A percentile compares a stretch with the other conserved stretches of the same genome.
Conservation (phyloP, 1,139 yeast species). For the Geotrichum cucujoidarum region DNA sequence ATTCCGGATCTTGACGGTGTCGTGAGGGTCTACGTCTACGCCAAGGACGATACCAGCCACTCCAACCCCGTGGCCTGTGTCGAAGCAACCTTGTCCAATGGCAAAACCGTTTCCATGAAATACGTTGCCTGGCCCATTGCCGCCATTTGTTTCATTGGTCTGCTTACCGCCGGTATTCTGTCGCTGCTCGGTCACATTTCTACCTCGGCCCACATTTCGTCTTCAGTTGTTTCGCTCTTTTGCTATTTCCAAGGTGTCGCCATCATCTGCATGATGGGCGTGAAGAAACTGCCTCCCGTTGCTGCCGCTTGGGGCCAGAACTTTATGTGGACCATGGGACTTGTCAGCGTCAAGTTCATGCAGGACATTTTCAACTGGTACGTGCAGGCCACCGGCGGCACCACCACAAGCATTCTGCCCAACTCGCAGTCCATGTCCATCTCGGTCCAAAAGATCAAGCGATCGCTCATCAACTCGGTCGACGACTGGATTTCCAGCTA, state of each 20-base stretch:
- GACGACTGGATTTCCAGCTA: neutral
- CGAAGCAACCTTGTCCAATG: slow-evolving; percentile 79
- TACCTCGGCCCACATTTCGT: slow-evolving; percentile 95
- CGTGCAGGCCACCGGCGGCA: slow-evolving; percentile 92
- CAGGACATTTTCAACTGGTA: slow-evolving; percentile 90
- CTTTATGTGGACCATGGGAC: slow-evolving; percentile 94
- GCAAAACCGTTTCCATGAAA: slow-evolving; percentile 88
- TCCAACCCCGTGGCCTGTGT: slow-evolving; percentile 83
- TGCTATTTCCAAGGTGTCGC: slow-evolving; percentile 92
- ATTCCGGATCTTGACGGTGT: slow-evolving; percentile 94
- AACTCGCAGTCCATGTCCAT: slow-evolving; percentile 58
- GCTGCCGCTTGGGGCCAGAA: slow-evolving; percentile 98
- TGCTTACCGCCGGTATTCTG: slow-evolving; percentile 78
- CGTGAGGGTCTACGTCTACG: slow-evolving; percentile 59
- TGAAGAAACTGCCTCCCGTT: slow-evolving; percentile 85
- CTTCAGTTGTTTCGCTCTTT: slow-evolving; percentile 87
- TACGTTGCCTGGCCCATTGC: slow-evolving; percentile 98
- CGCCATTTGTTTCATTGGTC: slow-evolving; percentile 81
- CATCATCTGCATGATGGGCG: slow-evolving; percentile 94
- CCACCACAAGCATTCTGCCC: slow-evolving; percentile 64
- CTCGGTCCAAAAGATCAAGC: slow-evolving; percentile 27
- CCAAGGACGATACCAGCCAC: slow-evolving; percentile 28
- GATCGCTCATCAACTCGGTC: slow-evolving; percentile 5
- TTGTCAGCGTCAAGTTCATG: slow-evolving; percentile 73
- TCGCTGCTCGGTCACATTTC: slow-evolving; percentile 85